phyloP scores from a whole-genome alignment of 306 rosid species.

The Benincasa hispida region DNA sequence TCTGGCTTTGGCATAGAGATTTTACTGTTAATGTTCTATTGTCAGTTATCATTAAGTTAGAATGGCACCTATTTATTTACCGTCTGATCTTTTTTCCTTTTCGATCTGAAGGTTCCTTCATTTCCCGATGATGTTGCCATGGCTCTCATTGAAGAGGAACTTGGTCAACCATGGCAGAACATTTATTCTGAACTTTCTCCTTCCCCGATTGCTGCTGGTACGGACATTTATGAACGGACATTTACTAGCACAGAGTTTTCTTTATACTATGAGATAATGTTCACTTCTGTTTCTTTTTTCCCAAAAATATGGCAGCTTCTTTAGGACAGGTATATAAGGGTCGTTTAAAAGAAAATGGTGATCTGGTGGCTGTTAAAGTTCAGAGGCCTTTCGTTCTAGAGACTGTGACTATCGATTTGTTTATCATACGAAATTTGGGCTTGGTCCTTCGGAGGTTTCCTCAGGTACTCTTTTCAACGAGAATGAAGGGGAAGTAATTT shows the following conservation, averaged over 20 bases:
- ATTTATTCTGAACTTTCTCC: constrained; percentile 80
- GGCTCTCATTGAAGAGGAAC: constrained; percentile 94
- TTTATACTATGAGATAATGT: background rate
- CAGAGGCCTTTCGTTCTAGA: constrained; percentile 98
- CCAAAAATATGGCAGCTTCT: constrained; percentile 60
- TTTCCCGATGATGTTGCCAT: constrained; percentile 95
- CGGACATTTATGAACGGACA: background rate
- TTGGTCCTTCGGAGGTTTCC: constrained; percentile 83
- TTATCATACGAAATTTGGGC: constrained; percentile 75
- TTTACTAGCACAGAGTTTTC: background rate
- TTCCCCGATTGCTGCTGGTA: constrained; percentile 99
- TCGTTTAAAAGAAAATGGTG: constrained; percentile 82
- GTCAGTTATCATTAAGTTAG: background rate
- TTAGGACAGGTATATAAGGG: constrained; percentile 99
- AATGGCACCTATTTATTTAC: background rate
- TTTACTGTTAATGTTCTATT: background rate
- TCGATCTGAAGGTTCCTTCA: constrained; percentile 76
- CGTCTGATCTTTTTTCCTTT: constrained; percentile 18
- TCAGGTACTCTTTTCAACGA: constrained; percentile 46
- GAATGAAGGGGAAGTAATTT: background rate
- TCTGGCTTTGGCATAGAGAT: background rate
- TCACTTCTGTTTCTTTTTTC: constrained; percentile 1
- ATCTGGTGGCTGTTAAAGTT: constrained; percentile 94
- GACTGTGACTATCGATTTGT: constrained; percentile 87
- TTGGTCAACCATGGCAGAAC: constrained; percentile 93